phyloP scores from a whole-genome alignment of 371 early-diverging fungal species.

The Phascolomyces articulosus region DNA sequence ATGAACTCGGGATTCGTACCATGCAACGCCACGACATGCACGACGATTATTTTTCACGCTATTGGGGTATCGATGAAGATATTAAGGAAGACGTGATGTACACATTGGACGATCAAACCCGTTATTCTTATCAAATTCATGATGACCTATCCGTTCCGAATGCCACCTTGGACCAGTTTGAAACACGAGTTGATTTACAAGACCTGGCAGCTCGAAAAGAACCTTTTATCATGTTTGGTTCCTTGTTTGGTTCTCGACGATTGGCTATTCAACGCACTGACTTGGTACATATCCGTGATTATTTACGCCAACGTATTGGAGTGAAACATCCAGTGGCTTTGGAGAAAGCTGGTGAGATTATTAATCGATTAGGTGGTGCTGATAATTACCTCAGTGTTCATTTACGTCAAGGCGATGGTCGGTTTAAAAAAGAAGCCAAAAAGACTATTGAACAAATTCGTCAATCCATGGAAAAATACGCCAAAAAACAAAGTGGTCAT shows the following conservation, averaged over 20 bases:
- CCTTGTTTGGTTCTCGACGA: constrained; percentile 34
- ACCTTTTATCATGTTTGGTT: constrained; percentile 33
- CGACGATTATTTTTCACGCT: constrained; percentile 19
- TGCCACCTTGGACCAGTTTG: constrained; percentile 11
- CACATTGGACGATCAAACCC: constrained; percentile 20
- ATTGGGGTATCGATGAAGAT: constrained; percentile 9
- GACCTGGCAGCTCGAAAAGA: constrained; percentile 23
- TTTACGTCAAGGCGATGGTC: constrained; percentile 37
- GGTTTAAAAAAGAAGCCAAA: constrained; percentile 20
- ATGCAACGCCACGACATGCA: constrained; percentile 28
- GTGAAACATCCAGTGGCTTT: constrained; percentile 25
- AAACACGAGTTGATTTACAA: constrained; percentile 17
- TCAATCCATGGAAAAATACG: neutral
- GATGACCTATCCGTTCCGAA: constrained; percentile 13
- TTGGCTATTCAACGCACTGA: constrained; percentile 15
- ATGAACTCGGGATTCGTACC: constrained; percentile 18
- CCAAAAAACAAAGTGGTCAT: neutral
- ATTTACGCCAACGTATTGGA: constrained; percentile 16
- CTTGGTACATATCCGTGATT: constrained; percentile 8
- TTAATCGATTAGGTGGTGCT: constrained; percentile 29
- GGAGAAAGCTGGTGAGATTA: constrained; percentile 19
- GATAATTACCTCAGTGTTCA: constrained; percentile 35
- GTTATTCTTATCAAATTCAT: constrained; percentile 38
- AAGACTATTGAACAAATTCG: constrained; percentile 24
- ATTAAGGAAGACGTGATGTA: constrained; percentile 14